phyloP scores from a whole-genome alignment of 305 asterid genomes.

The Caryopteris hybrid region DNA sequence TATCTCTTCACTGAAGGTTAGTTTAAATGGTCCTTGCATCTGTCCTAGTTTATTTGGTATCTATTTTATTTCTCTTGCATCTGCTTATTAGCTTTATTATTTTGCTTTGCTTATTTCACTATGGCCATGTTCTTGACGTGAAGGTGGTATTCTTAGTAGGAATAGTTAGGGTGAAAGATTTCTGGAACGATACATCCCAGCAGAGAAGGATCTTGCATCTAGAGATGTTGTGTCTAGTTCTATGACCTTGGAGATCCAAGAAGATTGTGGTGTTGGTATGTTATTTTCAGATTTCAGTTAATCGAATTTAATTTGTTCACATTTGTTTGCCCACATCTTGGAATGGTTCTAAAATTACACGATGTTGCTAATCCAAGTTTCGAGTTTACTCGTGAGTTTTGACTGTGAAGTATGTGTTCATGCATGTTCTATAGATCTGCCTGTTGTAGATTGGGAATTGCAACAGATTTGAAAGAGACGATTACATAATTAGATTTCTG shows the following conservation, averaged over 20 bases:
- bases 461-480: too few species aligned
- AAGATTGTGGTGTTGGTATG: constrained; percentile 99
- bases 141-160: constrained; percentile 99
- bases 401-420: not conserved
- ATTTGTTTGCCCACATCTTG: not conserved
- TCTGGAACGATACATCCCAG: constrained; percentile 99
- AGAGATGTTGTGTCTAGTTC: constrained; percentile 99
- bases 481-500: too few species aligned
- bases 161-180: constrained; percentile 99
- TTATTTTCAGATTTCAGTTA: not conserved
- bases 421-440: not conserved
- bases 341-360: not conserved
- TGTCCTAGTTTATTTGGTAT: not conserved
- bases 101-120: constrained; percentile 13
- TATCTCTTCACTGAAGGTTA: constrained; percentile 98
- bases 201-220: constrained; percentile 99
- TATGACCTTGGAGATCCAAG: constrained; percentile 99
- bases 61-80: not conserved
- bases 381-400: not conserved
- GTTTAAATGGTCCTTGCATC: constrained; percentile 2
- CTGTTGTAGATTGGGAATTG: not conserved
- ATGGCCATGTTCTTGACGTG: constrained; percentile 89
- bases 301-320: constrained; percentile 6
- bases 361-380: not conserved
- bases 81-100: not conserved